Evolutionary conservation across 768 basidiomycete species (phyloP), one percentile per base, ranked within the genome.

Genomic region (Hygrophorus russula): DNA sequence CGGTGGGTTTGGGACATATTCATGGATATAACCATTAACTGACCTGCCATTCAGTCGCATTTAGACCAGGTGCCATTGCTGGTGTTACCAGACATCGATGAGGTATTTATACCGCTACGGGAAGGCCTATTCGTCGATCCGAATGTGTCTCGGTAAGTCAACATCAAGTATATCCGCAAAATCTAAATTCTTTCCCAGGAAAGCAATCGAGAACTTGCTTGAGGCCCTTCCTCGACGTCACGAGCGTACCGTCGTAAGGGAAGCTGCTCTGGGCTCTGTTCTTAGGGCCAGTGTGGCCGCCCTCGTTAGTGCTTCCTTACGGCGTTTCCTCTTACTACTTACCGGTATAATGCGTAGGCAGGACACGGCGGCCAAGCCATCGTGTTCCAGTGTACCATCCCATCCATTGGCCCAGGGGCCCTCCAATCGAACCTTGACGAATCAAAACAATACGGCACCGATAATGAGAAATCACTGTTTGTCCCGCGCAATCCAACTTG

Each of bases 61-160:
- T 19, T 34, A n/a, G 14, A 73, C 56, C 64, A 69, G 51, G 69
- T 76, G 1, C 69, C 70, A 29, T 82, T 93, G 70, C 67, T 93
- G 35, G 75, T 98, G 35, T 74, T 97, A 7, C 66, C 86, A 1
- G 96, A 98, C 56, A 62, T 98, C 30, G 83, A 90, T n/a, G 96
- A 99, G 43, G 79, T 91, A 14, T 98, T 93, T 60, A 60, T 86
- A 1, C 96, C 96, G 0, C 58, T 90, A 17, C 66, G 67, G 14
- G 63, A 69, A 4, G 83, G 81, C 2, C 66, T 93, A 32, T 85
- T 97, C 47, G 90, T 82, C 8, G 73, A 87, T 46, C 82, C 89
- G 11, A 47, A 54, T 41, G 75, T 81, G 47, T 81, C 79, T 36
- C 72, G 80, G 87, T 90, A 49, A 48, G 74, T 61, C 20, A 14